Evolutionary conservation across 768 basidiomycete species (phyloP).

Genomic region (Suillus clintonianus): DNA sequence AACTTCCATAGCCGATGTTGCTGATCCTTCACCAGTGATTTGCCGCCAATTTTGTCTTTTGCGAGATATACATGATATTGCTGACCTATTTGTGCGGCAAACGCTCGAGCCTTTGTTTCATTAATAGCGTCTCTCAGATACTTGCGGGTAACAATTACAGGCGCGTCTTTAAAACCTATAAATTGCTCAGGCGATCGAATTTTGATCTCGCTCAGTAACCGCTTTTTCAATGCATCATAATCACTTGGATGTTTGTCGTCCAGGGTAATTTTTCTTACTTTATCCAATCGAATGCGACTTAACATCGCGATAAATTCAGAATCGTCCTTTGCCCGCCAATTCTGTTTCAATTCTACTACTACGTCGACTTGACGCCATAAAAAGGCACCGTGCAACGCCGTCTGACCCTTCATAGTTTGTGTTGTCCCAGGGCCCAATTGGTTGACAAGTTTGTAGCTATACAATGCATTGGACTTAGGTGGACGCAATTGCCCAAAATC

Average conservation of each 20-base stretch:
- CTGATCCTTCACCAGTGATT: background rate
- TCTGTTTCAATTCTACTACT: background rate
- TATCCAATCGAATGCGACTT: background rate
- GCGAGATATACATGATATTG: background rate
- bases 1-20: background rate
- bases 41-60: background rate
- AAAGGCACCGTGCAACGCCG: background rate
- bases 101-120: background rate
- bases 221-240: background rate
- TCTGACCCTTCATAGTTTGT: background rate
- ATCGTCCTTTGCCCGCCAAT: background rate
- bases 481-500: background rate
- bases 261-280: too few relatives aligned
- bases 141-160: rapidly evolving
- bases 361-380: background rate
- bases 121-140: background rate
- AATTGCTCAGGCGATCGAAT: rapidly evolving
- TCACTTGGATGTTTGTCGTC: background rate
- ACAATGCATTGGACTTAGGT: background rate
- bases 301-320: background rate
- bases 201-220: background rate
- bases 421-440: background rate
- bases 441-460: background rate
- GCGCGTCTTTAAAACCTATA: background rate
- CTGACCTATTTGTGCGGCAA: rapidly evolving